Conservation (phyloP, 371 early-diverging fungal species). For the Apophysomyces ossiformis region DNA sequence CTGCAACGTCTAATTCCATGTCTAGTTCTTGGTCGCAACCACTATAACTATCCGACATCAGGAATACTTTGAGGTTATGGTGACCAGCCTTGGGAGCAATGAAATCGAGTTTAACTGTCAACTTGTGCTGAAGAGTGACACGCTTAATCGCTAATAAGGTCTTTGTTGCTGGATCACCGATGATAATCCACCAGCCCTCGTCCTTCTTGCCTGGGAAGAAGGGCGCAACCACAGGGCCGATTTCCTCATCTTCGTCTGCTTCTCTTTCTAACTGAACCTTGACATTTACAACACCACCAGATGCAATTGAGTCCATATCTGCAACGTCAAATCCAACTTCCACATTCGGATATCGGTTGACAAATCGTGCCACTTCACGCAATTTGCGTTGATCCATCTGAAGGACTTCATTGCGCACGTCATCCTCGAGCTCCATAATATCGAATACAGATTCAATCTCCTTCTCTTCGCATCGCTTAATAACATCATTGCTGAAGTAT, state of each 20-base stretch:
- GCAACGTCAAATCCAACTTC: constrained; percentile 78
- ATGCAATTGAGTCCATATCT: constrained; percentile 63
- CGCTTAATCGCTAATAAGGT: constrained; percentile 90
- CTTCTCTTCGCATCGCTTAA: constrained; percentile 68
- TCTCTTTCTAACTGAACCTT: constrained; percentile 82
- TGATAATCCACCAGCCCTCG: constrained; percentile 97
- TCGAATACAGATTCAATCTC: constrained; percentile 91
- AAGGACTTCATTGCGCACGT: constrained; percentile 75
- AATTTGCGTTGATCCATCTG: constrained; percentile 66
- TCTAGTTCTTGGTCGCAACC: constrained; percentile 96
- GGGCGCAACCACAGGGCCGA: constrained; percentile 87
- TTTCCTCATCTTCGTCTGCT: constrained; percentile 61
- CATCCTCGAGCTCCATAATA: constrained; percentile 91
- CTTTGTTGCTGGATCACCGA: constrained; percentile 83
- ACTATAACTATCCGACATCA: constrained; percentile 93
- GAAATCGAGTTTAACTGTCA: constrained; percentile 82
- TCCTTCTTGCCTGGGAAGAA: constrained; percentile 91
- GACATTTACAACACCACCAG: constrained; percentile 67
- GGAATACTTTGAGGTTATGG: constrained; percentile 75
- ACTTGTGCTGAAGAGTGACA: constrained; percentile 71
- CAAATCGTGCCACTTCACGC: constrained; percentile 85
- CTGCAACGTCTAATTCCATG: constrained; percentile 69
- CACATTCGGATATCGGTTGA: constrained; percentile 93
- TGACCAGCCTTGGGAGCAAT: constrained; percentile 75
- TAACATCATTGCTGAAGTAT: constrained; percentile 70